These are phyloP conservation scores for Plasmopara viticola DNA, from an alignment of 352 stramenopile genomes.

Conservation along the genomic window DNA sequence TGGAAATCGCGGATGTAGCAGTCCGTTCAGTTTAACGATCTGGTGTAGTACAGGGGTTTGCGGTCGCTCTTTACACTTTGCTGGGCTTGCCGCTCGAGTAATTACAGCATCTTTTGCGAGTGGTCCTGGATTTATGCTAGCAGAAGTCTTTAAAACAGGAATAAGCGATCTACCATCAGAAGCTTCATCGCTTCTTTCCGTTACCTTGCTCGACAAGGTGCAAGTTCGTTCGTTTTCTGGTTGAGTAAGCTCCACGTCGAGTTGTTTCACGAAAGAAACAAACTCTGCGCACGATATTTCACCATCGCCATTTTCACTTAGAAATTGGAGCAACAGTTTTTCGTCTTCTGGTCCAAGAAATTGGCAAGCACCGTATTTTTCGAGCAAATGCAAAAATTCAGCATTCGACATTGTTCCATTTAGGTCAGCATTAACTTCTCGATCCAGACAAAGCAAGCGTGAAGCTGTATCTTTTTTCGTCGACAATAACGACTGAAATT, in stretches of 20 bases:
- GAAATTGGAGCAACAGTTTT: slow-evolving; percentile 54
- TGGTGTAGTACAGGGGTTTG: slow-evolving; percentile 23
- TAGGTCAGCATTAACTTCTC: slow-evolving; percentile 44
- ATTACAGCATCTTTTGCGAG: slow-evolving; percentile 12
- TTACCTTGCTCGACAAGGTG: neutral
- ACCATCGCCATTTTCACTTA: slow-evolving; percentile 59
- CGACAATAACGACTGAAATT: slow-evolving; percentile 49
- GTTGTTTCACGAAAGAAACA: slow-evolving; percentile 50
- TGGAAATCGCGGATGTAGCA: slow-evolving; percentile 41
- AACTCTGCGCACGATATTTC: slow-evolving; percentile 62
- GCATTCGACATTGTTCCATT: slow-evolving; percentile 50
- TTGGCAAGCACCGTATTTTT: slow-evolving; percentile 51
- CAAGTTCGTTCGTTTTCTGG: slow-evolving; percentile 17
- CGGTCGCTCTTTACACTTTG: slow-evolving; percentile 10
- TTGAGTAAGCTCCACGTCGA: slow-evolving; percentile 32
- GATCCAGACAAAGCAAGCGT: slow-evolving; percentile 42
- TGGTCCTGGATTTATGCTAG: slow-evolving; percentile 7
- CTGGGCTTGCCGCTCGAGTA: slow-evolving; percentile 1
- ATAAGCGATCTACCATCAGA: too few species aligned
- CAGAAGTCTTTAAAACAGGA: slow-evolving; percentile 1
- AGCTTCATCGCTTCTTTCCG: slow-evolving; percentile 4
- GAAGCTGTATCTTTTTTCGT: slow-evolving; percentile 47
- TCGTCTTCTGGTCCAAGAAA: slow-evolving; percentile 63
- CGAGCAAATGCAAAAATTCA: slow-evolving; percentile 63
- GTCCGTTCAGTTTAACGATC: slow-evolving; percentile 43